Evolutionary conservation across 331 rosid genomes (phyloP).

Genomic region (Stylosanthes scabra): DNA sequence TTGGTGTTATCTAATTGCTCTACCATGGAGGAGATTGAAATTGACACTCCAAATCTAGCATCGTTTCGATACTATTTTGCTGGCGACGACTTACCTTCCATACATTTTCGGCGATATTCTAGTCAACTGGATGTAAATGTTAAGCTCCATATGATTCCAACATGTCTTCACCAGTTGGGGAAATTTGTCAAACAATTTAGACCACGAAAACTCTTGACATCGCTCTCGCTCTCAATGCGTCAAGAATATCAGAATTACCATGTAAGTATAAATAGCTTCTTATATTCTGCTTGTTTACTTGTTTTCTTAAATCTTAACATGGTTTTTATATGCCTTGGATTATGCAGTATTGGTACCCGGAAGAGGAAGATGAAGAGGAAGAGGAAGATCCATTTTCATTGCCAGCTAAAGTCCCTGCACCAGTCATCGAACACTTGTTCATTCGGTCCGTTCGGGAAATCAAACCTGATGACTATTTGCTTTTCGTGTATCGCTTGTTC

Average conservation of each 20-base stretch:
- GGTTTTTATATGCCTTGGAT: not conserved
- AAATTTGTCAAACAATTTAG: conserved; percentile 32
- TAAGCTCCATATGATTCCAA: not conserved
- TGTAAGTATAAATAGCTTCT: conserved; percentile 16
- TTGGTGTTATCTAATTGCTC: conserved; percentile 15
- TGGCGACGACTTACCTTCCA: conserved; percentile 1
- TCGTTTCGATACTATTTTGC: not conserved
- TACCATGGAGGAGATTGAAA: conserved; percentile 31
- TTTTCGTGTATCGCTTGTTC: conserved; percentile 17
- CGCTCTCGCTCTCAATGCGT: conserved; percentile 4
- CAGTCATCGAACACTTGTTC: conserved; percentile 28
- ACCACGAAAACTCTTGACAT: conserved; percentile 26
- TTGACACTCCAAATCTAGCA: conserved; percentile 39
- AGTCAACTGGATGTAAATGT: conserved; percentile 27
- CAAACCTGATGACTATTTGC: not conserved
- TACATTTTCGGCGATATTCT: conserved; percentile 28
- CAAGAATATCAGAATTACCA: not conserved
- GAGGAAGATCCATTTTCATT: not conserved
- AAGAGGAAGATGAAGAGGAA: not conserved
- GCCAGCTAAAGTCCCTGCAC: conserved; percentile 13
- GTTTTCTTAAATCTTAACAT: not conserved
- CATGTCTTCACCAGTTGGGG: not conserved
- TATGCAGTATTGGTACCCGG: conserved; percentile 12
- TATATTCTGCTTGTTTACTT: conserved; percentile 1
- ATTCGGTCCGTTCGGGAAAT: not conserved